Conservation (phyloP, 2,329 filamentous ascomycete species). For the Spiromastix sp. region DNA sequence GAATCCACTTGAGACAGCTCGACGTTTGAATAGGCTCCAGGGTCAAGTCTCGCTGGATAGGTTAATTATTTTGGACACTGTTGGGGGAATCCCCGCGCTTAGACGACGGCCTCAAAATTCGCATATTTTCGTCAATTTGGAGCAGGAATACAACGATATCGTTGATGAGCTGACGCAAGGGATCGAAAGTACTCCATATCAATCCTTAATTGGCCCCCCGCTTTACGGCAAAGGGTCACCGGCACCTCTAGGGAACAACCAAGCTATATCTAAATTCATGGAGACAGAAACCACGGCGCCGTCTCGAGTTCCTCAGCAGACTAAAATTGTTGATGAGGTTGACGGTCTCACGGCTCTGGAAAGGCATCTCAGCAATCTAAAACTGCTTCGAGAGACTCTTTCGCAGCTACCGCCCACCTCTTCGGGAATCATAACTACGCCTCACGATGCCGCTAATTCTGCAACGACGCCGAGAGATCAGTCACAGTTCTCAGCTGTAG, state of each 20-base stretch:
- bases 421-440: constrained; percentile 81
- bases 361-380: constrained; percentile 59
- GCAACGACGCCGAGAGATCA: constrained; percentile 21
- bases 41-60: constrained; percentile 62
- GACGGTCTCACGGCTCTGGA: constrained; percentile 18
- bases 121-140: constrained; percentile 84
- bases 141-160: constrained; percentile 73
- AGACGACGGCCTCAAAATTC: constrained; percentile 46
- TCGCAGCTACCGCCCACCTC: constrained; percentile 71
- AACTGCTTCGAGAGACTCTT: constrained; percentile 59
- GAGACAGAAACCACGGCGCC: constrained; percentile 19
- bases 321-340: too few species aligned
- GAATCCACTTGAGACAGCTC: constrained; percentile 29
- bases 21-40: constrained; percentile 31
- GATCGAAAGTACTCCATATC: constrained; percentile 7
- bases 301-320: constrained; percentile 11
- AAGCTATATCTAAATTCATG: constrained; percentile 36
- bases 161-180: constrained; percentile 46
- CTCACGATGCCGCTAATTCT: constrained; percentile 64
- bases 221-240: constrained; percentile 10
- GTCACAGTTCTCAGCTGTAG: constrained; percentile 36
- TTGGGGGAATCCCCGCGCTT: constrained; percentile 70
- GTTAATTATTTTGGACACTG: constrained; percentile 76
- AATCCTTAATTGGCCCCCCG: constrained; percentile 11
- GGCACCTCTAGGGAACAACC: constrained; percentile 22